These are phyloP conservation scores for Aspergillus aculeatinus DNA, from an alignment of 2,329 filamentous ascomycete genomes.

Conservation along the genomic window DNA sequence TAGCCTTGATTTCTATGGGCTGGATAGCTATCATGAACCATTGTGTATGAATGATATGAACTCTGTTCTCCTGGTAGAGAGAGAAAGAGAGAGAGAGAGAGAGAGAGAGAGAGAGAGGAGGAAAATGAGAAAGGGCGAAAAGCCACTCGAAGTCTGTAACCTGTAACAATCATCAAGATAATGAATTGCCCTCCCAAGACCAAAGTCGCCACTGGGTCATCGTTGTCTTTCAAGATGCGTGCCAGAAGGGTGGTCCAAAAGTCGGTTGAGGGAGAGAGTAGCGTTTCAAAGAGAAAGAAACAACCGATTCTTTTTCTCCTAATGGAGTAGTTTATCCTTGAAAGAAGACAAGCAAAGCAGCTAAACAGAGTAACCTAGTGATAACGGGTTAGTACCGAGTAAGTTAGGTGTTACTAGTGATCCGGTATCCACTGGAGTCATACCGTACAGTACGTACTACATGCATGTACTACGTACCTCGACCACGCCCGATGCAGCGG, in stretches of 20 bases:
- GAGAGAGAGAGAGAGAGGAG: no score
- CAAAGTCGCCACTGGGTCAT: conserved; percentile 12
- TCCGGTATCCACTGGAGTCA: conserved; percentile 17
- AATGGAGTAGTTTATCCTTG: not conserved
- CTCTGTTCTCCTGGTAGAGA: no score
- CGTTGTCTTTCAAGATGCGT: not conserved
- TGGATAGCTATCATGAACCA: no score
- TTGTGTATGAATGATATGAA: no score
- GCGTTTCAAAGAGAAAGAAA: not conserved
- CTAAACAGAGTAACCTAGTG: not conserved
- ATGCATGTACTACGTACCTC: conserved; percentile 13
- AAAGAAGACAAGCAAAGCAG: not conserved
- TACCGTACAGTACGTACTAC: conserved; percentile 20
- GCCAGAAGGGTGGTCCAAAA: not conserved
- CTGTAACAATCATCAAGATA: not conserved
- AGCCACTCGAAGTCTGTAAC: not conserved
- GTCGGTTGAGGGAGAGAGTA: not conserved
- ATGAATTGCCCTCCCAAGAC: not conserved
- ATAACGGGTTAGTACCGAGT: no score
- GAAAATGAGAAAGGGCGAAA: no score
- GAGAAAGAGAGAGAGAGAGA: no score
- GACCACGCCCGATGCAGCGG: conserved; percentile 18
- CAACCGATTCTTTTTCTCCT: not conserved
- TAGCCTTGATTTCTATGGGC: no score
- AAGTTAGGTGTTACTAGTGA: not conserved